Evolutionary conservation across 306 rosid genomes (phyloP), one percentile per base, ranked within the genome.

Genomic region (Vicia sativa): DNA sequence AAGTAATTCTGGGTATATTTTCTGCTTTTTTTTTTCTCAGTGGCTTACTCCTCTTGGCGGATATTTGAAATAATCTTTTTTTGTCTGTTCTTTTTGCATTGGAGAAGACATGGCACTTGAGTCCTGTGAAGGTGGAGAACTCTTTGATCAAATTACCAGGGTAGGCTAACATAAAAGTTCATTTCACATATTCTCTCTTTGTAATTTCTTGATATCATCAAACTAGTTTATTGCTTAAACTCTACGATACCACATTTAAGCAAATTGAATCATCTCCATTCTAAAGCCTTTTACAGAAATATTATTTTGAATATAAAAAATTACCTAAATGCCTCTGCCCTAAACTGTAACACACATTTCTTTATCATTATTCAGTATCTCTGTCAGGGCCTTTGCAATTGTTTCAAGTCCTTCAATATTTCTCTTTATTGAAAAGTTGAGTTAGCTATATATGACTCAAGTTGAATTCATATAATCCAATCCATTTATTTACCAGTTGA

Each of bases 41-140:
- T 25, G 28, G 62, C 54, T 68, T 58, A 65, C 67, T 67, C 58
- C 25, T 77, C 66, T 72, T 75, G 12, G 28, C 43, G 50, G 50
- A 28, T 73, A 74, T 67, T 74, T 80, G 83, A 81, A 67, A 6
- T 21, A 67, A 35, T 76, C 53, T 59, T 56, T 70, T 29, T 37
- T 65, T 68, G 66, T 72, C 5, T 54, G 38, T 70, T 73, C 23
- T 42, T 69, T 74, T 70, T 70, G 45, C 29, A 29, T 55, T 29
- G 59, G 37, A 74, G 86, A 84, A 95, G 99, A 95, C 75, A 95
- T 95, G 99, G 99, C 97, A 63, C 92, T 95, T 74, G 99, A 95
- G 74, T 95, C 99, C 73, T 95, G 99, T 74, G 99, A 95, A 86
- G 99, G 99, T 38, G 99, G 99, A 77, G 99, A 95, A 58, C 99